These are phyloP conservation scores for Pistacia atlantica DNA, from an alignment of 345 rosid species.

Conservation along the genomic window DNA sequence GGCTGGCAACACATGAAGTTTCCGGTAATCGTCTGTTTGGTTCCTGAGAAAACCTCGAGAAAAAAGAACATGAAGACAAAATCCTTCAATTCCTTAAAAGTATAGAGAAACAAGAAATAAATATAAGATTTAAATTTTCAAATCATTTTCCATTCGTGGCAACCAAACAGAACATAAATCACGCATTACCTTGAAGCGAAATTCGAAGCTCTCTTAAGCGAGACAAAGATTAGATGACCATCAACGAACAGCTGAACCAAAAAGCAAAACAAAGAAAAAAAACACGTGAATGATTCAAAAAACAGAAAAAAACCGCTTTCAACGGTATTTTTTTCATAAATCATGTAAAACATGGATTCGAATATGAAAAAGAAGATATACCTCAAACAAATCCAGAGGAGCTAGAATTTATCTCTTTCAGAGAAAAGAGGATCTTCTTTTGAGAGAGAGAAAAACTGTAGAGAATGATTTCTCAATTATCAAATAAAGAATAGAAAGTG, in stretches of 20 bases:
- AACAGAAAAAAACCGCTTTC: neutral
- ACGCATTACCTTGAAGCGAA: slow-evolving; percentile 23
- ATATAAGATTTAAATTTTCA: neutral
- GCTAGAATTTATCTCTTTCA: neutral
- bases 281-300: neutral
- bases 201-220: neutral
- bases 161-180: slow-evolving; percentile 27
- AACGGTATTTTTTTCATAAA: neutral
- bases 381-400: neutral
- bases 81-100: neutral
- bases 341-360: neutral
- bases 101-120: neutral
- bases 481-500: neutral
- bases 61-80: neutral
- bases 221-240: slow-evolving; percentile 59
- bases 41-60: slow-evolving; percentile 29
- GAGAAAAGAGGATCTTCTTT: neutral
- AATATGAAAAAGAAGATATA: neutral
- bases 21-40: slow-evolving; percentile 12
- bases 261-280: slow-evolving; percentile 9
- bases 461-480: neutral
- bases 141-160: slow-evolving; percentile 7
- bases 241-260: slow-evolving; percentile 47
- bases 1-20: neutral
- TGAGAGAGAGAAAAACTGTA: neutral